These are phyloP conservation scores for Prunus davidiana DNA, from an alignment of 306 rosid genomes.

Conservation along the genomic window DNA sequence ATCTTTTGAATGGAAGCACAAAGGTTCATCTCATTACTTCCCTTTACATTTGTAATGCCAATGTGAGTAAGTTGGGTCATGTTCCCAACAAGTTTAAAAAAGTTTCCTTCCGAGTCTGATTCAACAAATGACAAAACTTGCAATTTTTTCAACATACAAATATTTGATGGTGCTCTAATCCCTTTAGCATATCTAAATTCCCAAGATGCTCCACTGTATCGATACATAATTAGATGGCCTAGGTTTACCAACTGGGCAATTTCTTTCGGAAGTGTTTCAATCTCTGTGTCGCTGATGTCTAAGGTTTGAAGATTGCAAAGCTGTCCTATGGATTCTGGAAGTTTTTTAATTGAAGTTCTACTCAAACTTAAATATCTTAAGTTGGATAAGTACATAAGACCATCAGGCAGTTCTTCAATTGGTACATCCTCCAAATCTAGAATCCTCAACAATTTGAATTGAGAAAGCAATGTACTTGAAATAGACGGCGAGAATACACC, in stretches of 20 bases:
- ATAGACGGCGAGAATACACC: neutral
- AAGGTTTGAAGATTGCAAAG: conserved; percentile 21
- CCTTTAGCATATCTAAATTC: neutral
- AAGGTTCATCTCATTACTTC: neutral
- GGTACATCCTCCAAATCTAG: conserved; percentile 12
- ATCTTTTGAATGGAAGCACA: conserved; percentile 11
- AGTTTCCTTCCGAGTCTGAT: neutral
- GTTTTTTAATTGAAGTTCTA: conserved; percentile 1
- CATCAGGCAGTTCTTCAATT: neutral
- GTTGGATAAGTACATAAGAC: neutral
- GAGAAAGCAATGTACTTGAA: neutral
- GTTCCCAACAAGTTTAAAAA: neutral
- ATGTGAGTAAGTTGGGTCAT: conserved; percentile 7
- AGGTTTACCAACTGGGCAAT: neutral
- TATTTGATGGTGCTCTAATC: neutral
- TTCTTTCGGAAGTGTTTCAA: conserved; percentile 7
- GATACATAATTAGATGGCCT: conserved; percentile 2
- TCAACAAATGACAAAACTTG: conserved; percentile 1
- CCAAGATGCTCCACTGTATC: neutral
- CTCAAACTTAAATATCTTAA: conserved; percentile 15
- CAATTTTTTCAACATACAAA: neutral
- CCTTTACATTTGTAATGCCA: conserved; percentile 1
- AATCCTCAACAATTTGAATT: conserved; percentile 9
- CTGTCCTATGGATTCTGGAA: conserved; percentile 22
- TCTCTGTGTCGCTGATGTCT: neutral